phyloP scores from a whole-genome alignment of 2,329 filamentous ascomycete species.

The Xylaria sp. region DNA sequence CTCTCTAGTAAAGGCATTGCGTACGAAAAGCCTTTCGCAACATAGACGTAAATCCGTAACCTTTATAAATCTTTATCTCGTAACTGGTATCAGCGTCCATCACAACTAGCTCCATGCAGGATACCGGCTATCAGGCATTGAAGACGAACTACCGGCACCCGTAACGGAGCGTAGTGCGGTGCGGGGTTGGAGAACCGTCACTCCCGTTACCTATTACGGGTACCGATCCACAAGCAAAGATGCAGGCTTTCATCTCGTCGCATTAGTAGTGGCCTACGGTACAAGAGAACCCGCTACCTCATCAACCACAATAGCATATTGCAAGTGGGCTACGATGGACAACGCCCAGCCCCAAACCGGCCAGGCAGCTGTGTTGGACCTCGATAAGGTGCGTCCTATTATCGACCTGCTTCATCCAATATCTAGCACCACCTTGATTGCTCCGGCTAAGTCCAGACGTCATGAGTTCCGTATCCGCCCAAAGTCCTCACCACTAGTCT shows the following conservation, averaged over 20 bases:
- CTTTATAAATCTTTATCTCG: background rate
- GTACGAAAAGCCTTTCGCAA: background rate
- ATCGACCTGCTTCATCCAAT: background rate
- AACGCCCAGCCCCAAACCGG: slow-evolving; percentile 16
- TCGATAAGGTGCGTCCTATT: slow-evolving; percentile 23
- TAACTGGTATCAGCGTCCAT: background rate
- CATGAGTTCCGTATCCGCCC: background rate
- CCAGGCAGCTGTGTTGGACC: slow-evolving; percentile 32
- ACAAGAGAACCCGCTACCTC: background rate
- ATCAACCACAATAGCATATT: background rate
- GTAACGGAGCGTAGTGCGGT: background rate
- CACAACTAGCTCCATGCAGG: background rate
- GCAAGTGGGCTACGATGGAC: slow-evolving; percentile 20
- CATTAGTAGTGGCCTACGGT: background rate
- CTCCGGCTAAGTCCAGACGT: background rate
- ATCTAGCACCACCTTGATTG: background rate
- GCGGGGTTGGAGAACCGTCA: slow-evolving; percentile 8
- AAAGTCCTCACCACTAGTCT: background rate
- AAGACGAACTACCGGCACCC: background rate
- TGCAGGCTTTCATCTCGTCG: background rate
- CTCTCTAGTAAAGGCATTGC: background rate
- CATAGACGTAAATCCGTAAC: background rate
- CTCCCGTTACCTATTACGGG: background rate
- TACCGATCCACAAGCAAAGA: background rate
- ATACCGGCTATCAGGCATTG: background rate